Base-by-base conservation (phyloP, 441 rosid species). In the Manihot esculenta region DNA sequence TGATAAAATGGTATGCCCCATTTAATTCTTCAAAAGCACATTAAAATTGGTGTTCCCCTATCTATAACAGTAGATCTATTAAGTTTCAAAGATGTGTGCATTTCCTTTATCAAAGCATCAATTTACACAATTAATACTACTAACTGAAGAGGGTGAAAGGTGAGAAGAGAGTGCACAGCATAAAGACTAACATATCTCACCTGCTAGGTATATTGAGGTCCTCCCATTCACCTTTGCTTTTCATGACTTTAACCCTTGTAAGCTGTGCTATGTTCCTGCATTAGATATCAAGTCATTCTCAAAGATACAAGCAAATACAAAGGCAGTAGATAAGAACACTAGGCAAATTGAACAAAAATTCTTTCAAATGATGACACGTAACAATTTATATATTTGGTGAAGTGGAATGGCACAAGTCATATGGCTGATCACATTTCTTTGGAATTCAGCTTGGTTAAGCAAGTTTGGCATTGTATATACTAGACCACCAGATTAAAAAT, bases 181-280 rank as follows among this genome's bases (percentile, higher is more conserved):
- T 35, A 21, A 62, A 68, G 70, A 58, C 42, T 23, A 59, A 13
- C 13, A 23, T 8, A 24, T 77, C 35, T 30, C 50, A 92, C 99
- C 95, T 87, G 68, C 11, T 83, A 62, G 97, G 97, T 78, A 94
- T 80, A 24, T 54, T 70, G 33, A 94, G 97, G 80, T 88, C 92
- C 64, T 87, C 82, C 97, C 97, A 90, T 53, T 85, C 76, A 70
- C 90, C 88, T 72, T 78, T 78, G 71, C 70, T 85, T 65, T 84
- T 88, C 91, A 86, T 84, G 68, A 89, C 68, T 76, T 79, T 88
- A 62, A 94, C 93, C 84, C 80, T 89, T 24, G 95, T 79, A 68
- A 94, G 90, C 74, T 89, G 94, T 63, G 97, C 93, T 78, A 94
- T 86, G 78, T 92, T 94, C 85, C 97, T 88, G 80, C 74, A 78